Evolutionary conservation across 148 eudicot species (phyloP).

Genomic region (Amaranthus palmeri): DNA sequence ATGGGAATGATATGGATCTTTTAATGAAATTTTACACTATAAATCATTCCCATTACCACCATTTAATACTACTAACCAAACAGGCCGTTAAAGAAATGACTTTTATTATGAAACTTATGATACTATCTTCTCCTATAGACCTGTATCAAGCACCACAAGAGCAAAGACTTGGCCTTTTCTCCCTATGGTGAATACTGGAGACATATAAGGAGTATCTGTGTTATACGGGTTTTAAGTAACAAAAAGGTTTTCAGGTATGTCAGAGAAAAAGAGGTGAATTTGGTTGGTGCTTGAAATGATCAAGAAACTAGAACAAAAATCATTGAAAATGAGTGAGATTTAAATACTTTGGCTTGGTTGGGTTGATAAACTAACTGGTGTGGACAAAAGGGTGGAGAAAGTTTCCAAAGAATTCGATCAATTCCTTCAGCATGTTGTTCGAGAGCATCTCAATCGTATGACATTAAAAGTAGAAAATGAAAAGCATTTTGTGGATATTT

Average conservation of each 20-base stretch:
- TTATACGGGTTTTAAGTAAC: conserved; percentile 38
- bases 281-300: conserved; percentile 31
- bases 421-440: conserved; percentile 27
- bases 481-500: conserved; percentile 35
- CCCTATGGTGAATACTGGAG: conserved; percentile 42
- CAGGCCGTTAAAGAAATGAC: conserved; percentile 54
- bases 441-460: conserved; percentile 20
- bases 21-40: too few species aligned
- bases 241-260: conserved; percentile 38
- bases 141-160: background rate
- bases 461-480: conserved; percentile 2
- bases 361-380: conserved; percentile 28
- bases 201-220: conserved; percentile 30
- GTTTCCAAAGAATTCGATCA: conserved; percentile 26
- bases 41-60: too few species aligned
- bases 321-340: conserved; percentile 40
- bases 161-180: conserved; percentile 26
- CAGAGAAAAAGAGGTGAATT: conserved; percentile 44
- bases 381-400: conserved; percentile 25
- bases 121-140: conserved; percentile 28
- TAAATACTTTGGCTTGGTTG: conserved; percentile 37
- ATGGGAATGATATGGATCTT: too few species aligned
- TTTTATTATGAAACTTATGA: conserved; percentile 53
- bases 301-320: background rate
- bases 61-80: too few species aligned